A percentile compares a stretch with the other conserved stretches of the same genome.
These are phyloP conservation scores for Beauveria pseudobassiana DNA, from an alignment of 2,329 filamentous ascomycete species.

Conservation along the genomic window DNA sequence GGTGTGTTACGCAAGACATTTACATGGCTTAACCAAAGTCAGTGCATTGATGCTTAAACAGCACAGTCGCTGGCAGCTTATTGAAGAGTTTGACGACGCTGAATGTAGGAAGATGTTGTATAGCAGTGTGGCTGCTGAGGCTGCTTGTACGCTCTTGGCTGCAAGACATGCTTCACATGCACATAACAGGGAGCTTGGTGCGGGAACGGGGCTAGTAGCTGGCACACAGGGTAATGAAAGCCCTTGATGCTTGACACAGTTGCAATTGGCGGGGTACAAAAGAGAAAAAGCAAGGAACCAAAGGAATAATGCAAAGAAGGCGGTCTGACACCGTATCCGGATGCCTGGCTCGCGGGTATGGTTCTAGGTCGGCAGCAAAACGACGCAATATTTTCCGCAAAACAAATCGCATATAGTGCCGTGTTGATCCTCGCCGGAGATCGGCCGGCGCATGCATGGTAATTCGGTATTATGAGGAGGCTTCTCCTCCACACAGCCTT, in stretches of 20 bases:
- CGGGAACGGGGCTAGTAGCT: too few relatives aligned
- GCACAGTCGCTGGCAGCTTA: not conserved
- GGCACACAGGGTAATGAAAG: too few relatives aligned
- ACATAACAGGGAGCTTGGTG: not conserved
- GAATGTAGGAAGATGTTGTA: not conserved
- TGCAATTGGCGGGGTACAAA: too few relatives aligned
- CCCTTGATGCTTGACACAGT: too few relatives aligned
- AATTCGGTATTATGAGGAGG: not conserved
- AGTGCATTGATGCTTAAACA: not conserved
- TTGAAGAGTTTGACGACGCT: not conserved
- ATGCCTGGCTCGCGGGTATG: too few relatives aligned
- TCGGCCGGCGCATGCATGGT: not conserved
- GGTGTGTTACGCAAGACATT: not conserved
- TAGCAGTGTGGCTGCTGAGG: not conserved
- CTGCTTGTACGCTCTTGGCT: not conserved
- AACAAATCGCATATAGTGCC: not conserved
- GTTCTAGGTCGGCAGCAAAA: not conserved
- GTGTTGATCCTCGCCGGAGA: not conserved
- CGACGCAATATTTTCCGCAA: too few relatives aligned
- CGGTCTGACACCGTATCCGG: too few relatives aligned
- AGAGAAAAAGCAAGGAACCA: too few relatives aligned
- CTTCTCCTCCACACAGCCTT: not conserved
- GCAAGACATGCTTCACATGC: conserved; percentile 6
- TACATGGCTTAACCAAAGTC: not conserved
- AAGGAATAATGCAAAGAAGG: too few relatives aligned